Evolutionary conservation across 805 yeast species (phyloP).

Genomic region (Candida dajiaensis): DNA sequence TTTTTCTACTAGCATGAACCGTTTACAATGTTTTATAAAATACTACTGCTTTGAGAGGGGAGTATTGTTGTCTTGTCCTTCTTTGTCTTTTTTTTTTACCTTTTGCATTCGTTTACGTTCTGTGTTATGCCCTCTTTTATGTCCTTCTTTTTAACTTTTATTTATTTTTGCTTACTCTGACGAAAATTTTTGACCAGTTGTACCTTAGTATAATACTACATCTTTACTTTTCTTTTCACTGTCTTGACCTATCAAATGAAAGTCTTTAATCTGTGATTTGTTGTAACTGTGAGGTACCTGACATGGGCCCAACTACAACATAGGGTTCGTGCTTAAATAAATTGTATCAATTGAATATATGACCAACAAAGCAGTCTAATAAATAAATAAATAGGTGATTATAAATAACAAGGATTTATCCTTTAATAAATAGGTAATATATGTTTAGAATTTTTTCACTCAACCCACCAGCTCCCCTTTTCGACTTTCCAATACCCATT

Average conservation of each 20-base stretch:
- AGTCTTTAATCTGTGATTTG: background rate
- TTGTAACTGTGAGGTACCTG: background rate
- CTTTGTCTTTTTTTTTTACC: background rate
- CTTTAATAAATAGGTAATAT: background rate
- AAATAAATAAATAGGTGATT: conserved; percentile 6
- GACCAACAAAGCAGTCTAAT: conserved; percentile 2
- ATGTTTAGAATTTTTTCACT: background rate
- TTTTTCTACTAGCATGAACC: background rate
- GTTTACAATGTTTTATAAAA: background rate
- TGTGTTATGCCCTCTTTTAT: background rate
- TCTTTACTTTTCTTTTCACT: background rate
- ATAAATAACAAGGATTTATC: background rate
- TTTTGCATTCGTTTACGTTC: background rate
- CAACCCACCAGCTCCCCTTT: conserved; percentile 23
- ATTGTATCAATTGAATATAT: conserved; percentile 4
- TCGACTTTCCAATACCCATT: conserved; percentile 38
- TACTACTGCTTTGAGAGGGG: background rate
- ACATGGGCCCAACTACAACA: too few relatives aligned
- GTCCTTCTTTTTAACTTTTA: background rate
- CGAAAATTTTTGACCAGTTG: background rate
- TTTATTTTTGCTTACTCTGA: background rate
- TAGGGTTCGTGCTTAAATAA: too few relatives aligned
- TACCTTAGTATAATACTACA: background rate
- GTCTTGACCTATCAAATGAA: background rate
- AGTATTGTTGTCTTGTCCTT: background rate